A percentile compares a stretch with the other conserved stretches of the same genome.
These are phyloP conservation scores for Liquidambar formosana DNA, from an alignment of 164 flowering plant genomes.

Conservation along the genomic window DNA sequence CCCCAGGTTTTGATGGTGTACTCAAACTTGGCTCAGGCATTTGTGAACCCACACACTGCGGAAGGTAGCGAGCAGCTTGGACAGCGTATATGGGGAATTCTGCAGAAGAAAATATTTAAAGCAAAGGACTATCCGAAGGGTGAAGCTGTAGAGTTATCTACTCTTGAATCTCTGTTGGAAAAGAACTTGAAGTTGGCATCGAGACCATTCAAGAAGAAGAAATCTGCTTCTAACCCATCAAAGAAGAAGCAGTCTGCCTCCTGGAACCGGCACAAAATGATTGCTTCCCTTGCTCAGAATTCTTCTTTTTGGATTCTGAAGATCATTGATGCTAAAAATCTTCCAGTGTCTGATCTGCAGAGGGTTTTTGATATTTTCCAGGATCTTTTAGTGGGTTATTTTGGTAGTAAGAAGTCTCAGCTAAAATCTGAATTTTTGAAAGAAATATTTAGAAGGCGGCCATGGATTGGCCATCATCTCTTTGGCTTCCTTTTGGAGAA, in stretches of 20 bases:
- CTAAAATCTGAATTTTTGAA: conserved; percentile 73
- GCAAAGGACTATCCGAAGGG: conserved; percentile 76
- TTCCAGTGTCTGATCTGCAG: conserved; percentile 46
- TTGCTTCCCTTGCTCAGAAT: conserved; percentile 64
- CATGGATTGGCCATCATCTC: conserved; percentile 70
- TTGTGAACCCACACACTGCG: conserved; percentile 59
- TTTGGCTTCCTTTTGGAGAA: conserved; percentile 68
- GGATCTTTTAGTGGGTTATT: conserved; percentile 45
- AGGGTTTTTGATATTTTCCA: conserved; percentile 46
- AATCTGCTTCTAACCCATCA: conserved; percentile 40
- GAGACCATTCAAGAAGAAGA: conserved; percentile 72
- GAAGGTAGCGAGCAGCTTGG: conserved; percentile 83
- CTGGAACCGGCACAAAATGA: conserved; percentile 59
- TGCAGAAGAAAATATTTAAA: conserved; percentile 84
- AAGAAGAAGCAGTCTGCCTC: conserved; percentile 61
- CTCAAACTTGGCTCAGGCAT: conserved; percentile 71
- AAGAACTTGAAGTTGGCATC: conserved; percentile 72
- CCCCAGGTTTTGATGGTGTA: conserved; percentile 70
- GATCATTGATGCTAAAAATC: conserved; percentile 54
- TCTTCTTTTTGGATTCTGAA: conserved; percentile 82
- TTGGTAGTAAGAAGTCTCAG: conserved; percentile 71
- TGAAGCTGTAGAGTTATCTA: conserved; percentile 43
- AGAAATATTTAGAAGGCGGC: conserved; percentile 68
- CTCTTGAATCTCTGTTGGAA: conserved; percentile 62
- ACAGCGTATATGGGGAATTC: conserved; percentile 85